Base-by-base conservation (phyloP, 1,284 basidiomycete species). In the Cryptococcus sp. region DNA sequence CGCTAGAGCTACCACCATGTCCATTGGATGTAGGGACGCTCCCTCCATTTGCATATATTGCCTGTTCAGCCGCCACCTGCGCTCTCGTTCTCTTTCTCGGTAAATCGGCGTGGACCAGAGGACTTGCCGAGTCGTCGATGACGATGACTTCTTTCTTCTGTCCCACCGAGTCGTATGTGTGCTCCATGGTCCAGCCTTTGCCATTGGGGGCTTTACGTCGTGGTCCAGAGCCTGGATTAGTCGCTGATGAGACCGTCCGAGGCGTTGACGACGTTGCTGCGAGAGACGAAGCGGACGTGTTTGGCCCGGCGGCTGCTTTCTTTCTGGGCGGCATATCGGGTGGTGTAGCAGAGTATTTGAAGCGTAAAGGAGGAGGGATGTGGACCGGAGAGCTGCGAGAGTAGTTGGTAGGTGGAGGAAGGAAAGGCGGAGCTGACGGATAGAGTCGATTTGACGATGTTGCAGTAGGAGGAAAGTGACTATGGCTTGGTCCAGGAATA, bases 111-210 rank as follows among this genome's bases (percentile, higher is more conserved):
- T 62, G 58, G 6, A 56, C 55, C 62, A 17, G 70, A 60, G 46
- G 65, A 63, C 44, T 68, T 17, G 46, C 62, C 58, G 62, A 60
- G 52, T 77, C 75, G 39, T 77, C 69, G 15, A 77, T 74, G n/a
- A 77, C 73, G 34, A 77, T 73, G 49, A 77, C 61, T 51, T 77
- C 75, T 51, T 75, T 74, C 44, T 66, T 65, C 47, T 72, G 67
- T n/a, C 75, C 75, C 11, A 68, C 62, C 5, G 72, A 73, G 52
- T 75, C 73, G 34, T 69, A 73, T 3, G 73, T 77, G 51, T 74
- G 72, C 59, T 77, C 75, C 51, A 70, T 71, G 1, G 70, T 75
- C 72, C 72, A 76, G 15, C 73, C 72, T 49, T 72, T 75, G 4
- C 62, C 65, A 46, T 69, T 67, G 0, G 38, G 52, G 23, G 60